A percentile compares a stretch with the other conserved stretches of the same genome.
Conservation (phyloP, 1,284 basidiomycete species). For the Filobasidium uniguttulatum region DNA sequence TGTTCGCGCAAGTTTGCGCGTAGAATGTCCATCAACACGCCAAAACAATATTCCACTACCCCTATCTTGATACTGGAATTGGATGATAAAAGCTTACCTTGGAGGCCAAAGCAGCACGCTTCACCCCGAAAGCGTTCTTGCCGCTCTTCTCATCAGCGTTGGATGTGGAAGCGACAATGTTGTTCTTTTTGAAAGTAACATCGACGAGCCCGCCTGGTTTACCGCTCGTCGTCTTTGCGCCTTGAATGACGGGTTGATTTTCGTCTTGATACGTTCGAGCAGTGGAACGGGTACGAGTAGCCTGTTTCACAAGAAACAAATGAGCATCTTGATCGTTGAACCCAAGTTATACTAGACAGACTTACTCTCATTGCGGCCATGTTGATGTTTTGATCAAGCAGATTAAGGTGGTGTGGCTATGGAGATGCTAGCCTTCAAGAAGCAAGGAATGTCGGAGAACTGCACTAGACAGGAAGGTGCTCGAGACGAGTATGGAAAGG, state of each 20-base stretch:
- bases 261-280: neutral
- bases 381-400: neutral
- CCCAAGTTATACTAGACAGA: neutral
- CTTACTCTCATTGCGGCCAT: conserved; percentile 1
- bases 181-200: no score
- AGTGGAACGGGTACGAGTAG: neutral
- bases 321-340: neutral
- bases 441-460: no score
- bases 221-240: neutral
- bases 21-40: neutral
- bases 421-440: no score
- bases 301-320: neutral
- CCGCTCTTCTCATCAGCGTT: neutral
- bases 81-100: conserved; percentile 1
- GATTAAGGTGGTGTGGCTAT: no score
- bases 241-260: conserved; percentile 1
- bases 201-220: no score
- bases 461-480: no score
- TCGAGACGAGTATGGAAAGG: no score
- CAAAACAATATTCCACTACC: neutral
- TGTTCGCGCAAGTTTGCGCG: neutral
- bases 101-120: neutral
- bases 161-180: neutral
- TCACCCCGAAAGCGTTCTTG: neutral
- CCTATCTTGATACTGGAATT: no score